Evolutionary conservation across 768 basidiomycete species (phyloP).

Genomic region (Agrocybe praecox): DNA sequence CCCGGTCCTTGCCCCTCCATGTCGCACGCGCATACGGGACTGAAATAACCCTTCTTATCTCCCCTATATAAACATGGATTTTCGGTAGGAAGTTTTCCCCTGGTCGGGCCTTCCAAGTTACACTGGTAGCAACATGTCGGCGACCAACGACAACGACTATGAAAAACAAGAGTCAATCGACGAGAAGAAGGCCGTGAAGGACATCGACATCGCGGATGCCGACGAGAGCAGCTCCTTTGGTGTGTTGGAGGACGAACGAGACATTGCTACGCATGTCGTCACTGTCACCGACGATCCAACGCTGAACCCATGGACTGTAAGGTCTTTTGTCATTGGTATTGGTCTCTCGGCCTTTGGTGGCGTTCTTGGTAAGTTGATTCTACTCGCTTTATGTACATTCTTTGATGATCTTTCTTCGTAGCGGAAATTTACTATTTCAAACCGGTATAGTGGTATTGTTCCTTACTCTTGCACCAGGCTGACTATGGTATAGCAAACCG

Average conservation of each 20-base stretch:
- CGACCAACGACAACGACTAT: constrained; percentile 14
- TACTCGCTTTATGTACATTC: neutral
- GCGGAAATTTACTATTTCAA: constrained; percentile 67
- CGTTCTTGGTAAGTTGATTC: constrained; percentile 39
- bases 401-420: constrained; percentile 16
- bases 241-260: constrained; percentile 45
- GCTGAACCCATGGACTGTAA: constrained; percentile 47
- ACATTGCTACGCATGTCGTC: constrained; percentile 50
- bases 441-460: constrained; percentile 34
- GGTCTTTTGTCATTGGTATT: constrained; percentile 47
- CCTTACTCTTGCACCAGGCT: neutral
- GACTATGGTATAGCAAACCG: constrained; percentile 43
- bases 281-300: constrained; percentile 46
- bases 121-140: constrained; percentile 13
- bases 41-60: neutral
- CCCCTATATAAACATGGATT: neutral
- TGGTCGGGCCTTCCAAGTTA: neutral
- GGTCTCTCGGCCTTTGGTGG: constrained; percentile 52
- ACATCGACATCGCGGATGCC: constrained; percentile 30
- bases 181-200: constrained; percentile 33
- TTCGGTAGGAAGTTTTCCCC: neutral
- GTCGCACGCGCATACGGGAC: neutral
- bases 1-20: neutral
- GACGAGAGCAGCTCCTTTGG: constrained; percentile 28
- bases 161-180: constrained; percentile 29